Evolutionary conservation across 495 filamentous ascomycete genomes (phyloP).

Genomic region (Sabuloglossum arenarium): DNA sequence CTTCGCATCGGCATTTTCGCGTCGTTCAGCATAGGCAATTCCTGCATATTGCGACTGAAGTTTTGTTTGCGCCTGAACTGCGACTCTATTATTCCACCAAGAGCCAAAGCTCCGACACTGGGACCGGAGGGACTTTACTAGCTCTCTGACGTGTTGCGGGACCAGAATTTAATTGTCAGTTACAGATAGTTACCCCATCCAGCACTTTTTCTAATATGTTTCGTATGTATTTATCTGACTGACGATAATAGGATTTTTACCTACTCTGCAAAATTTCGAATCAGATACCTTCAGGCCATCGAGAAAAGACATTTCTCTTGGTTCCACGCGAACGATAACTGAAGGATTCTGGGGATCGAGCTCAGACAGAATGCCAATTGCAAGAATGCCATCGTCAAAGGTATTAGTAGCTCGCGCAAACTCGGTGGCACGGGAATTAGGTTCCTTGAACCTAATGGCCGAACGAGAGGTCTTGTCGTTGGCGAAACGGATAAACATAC

Average conservation of each 20-base stretch:
- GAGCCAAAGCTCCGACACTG: not conserved
- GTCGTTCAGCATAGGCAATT: not conserved
- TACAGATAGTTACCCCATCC: not conserved
- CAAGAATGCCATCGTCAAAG: not conserved
- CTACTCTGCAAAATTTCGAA: not conserved
- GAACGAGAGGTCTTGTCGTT: constrained; percentile 20
- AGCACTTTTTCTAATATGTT: too few relatives aligned
- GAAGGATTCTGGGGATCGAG: not conserved
- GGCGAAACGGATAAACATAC: constrained; percentile 54
- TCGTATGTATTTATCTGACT: too few relatives aligned
- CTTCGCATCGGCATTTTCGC: not conserved
- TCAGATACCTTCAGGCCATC: not conserved
- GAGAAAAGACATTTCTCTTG: too few relatives aligned
- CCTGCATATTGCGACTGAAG: not conserved
- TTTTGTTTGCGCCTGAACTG: not conserved
- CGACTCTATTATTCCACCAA: not conserved
- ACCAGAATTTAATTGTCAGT: not conserved
- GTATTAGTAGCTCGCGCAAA: not conserved
- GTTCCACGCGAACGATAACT: not conserved
- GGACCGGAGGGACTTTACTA: not conserved
- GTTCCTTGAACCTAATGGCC: not conserved
- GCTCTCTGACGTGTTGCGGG: not conserved
- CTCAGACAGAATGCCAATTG: not conserved
- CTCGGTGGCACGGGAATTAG: not conserved
- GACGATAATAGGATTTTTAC: not conserved